These are phyloP conservation scores for Candida glucosophila DNA, from an alignment of 1,139 yeast genomes.

Conservation along the genomic window DNA sequence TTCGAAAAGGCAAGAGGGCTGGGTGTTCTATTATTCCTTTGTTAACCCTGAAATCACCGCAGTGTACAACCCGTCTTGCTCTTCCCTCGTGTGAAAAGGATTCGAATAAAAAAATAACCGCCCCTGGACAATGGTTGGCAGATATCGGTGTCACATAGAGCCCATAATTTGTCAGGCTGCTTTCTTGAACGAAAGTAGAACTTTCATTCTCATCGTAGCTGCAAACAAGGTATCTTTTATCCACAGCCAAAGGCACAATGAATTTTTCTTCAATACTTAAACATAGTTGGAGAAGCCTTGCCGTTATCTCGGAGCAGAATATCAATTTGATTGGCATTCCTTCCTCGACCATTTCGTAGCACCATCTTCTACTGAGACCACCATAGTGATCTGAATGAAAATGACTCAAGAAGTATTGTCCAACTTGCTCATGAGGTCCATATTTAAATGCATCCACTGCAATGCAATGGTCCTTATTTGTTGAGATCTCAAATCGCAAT, in stretches of 20 bases:
- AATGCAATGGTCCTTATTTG: constrained; percentile 18
- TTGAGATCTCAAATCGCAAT: constrained; percentile 29
- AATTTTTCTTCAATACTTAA: constrained; percentile 50
- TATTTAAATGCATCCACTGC: constrained; percentile 68
- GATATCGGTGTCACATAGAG: constrained; percentile 58
- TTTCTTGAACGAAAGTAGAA: constrained; percentile 8
- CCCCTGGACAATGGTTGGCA: constrained; percentile 97
- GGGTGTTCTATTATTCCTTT: constrained; percentile 32
- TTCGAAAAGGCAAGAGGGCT: constrained; percentile 19
- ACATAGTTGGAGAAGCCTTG: constrained; percentile 42
- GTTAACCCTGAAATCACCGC: constrained; percentile 86
- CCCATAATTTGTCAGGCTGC: constrained; percentile 22
- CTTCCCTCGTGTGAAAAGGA: constrained; percentile 23
- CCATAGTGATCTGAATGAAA: constrained; percentile 93
- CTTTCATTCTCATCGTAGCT: constrained; percentile 6
- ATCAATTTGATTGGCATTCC: constrained; percentile 39
- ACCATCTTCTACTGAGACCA: constrained; percentile 75
- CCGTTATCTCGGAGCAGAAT: constrained; percentile 67
- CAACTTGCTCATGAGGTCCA: constrained; percentile 36
- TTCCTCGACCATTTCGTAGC: constrained; percentile 31
- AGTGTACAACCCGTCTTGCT: constrained; percentile 49
- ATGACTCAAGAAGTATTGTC: constrained; percentile 61
- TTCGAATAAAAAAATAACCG: constrained; percentile 70
- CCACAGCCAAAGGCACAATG: constrained; percentile 38
- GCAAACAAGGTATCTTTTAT: constrained; percentile 26